Percentiles rank a stretch among this genome's conserved stretches.
Evolutionary conservation across 1,284 basidiomycete genomes (phyloP).

Genomic region (Ceraceosorus guamensis): DNA sequence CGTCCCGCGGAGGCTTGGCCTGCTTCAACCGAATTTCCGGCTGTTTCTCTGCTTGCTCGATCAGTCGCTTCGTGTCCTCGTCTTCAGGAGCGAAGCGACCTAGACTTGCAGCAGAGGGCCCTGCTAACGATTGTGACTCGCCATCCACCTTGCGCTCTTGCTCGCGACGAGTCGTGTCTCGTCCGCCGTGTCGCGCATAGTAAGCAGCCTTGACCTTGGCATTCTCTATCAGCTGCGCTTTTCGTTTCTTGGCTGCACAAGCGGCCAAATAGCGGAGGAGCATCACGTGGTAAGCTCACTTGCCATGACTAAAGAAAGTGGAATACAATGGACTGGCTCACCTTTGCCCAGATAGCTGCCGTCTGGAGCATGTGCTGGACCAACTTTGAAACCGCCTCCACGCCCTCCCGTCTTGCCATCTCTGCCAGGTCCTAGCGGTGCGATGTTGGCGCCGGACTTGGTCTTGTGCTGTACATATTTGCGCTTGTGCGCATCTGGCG

Average conservation of each 20-base stretch:
- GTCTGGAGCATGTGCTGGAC: constrained; percentile 39
- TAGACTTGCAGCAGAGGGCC: too few relatives aligned
- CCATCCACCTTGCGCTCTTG: not conserved
- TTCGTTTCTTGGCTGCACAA: constrained; percentile 52
- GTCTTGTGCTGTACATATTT: not conserved
- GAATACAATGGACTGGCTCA: too few relatives aligned
- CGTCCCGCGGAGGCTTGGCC: constrained; percentile 15
- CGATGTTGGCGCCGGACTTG: not conserved
- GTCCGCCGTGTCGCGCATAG: constrained; percentile 51
- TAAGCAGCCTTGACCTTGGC: constrained; percentile 54
- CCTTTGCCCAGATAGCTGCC: constrained; percentile 42
- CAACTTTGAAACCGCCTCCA: constrained; percentile 37
- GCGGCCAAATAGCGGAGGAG: not conserved
- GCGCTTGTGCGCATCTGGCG: not conserved
- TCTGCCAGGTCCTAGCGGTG: not conserved
- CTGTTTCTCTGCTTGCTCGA: not conserved
- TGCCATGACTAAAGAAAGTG: too few relatives aligned
- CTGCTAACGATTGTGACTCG: constrained; percentile 12
- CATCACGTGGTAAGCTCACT: not conserved
- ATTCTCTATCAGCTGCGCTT: constrained; percentile 53
- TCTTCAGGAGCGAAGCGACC: constrained; percentile 33
- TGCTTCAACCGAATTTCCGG: not conserved
- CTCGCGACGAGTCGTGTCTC: constrained; percentile 32
- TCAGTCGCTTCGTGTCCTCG: not conserved
- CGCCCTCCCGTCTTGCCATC: too few relatives aligned